Evolutionary conservation across 2,329 filamentous ascomycete species (phyloP).

Genomic region (Aspergillus intermedius): DNA sequence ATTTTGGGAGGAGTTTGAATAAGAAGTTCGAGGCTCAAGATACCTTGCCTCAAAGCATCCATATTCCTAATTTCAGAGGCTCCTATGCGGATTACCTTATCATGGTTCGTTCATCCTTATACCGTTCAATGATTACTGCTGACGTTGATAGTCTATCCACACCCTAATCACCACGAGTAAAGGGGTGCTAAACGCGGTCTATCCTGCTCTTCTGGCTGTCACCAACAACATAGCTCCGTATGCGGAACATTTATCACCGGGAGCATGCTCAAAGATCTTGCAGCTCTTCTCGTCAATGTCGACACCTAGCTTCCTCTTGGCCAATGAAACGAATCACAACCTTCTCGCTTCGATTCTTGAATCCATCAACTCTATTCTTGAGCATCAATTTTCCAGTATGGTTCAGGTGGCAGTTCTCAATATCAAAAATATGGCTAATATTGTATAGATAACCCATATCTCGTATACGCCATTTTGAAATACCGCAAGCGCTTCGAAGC

Average conservation of each 20-base stretch:
- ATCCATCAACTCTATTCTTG: conserved; percentile 81
- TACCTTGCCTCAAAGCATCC: conserved; percentile 72
- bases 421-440: conserved; percentile 13
- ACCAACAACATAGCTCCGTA: conserved; percentile 91
- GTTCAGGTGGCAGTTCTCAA: conserved; percentile 4
- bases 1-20: conserved; percentile 85
- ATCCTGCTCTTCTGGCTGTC: conserved; percentile 83
- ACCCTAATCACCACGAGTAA: conserved; percentile 85
- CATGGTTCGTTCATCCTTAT: conserved; percentile 50
- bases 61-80: conserved; percentile 76
- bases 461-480: conserved; percentile 72
- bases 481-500: conserved; percentile 79
- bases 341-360: conserved; percentile 77
- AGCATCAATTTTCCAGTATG: conserved; percentile 76
- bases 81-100: conserved; percentile 92
- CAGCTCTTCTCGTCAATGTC: conserved; percentile 91
- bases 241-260: conserved; percentile 66
- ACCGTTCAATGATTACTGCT: conserved; percentile 13
- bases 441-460: conserved; percentile 64
- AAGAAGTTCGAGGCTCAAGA: conserved; percentile 84
- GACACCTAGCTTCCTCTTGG: conserved; percentile 81
- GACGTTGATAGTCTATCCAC: conserved; percentile 66
- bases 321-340: conserved; percentile 83
- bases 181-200: conserved; percentile 82
- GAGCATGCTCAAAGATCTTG: conserved; percentile 72